These are phyloP conservation scores for Diversispora eburnea DNA, from an alignment of 192 early-diverging fungal species.

Conservation along the genomic window DNA sequence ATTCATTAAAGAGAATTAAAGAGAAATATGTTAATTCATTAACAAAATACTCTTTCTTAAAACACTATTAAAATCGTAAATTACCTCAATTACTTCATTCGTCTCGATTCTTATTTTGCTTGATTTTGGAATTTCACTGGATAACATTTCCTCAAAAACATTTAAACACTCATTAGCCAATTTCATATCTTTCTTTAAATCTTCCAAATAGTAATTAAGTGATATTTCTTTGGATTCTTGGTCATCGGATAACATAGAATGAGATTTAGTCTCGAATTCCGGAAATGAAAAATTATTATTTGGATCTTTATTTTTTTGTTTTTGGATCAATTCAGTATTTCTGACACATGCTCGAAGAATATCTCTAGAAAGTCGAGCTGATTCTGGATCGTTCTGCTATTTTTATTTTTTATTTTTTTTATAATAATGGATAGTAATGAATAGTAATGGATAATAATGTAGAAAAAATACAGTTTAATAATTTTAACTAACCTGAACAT, in stretches of 20 bases:
- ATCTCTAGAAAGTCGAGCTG: slow-evolving; percentile 39
- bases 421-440: background rate
- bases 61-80: background rate
- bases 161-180: slow-evolving; percentile 11
- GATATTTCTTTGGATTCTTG: background rate
- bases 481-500: slow-evolving; percentile 40
- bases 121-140: background rate
- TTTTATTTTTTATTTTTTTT: too few relatives aligned
- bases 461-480: background rate
- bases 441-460: background rate
- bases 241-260: background rate
- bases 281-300: background rate
- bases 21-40: too few relatives aligned
- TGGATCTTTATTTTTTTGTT: background rate
- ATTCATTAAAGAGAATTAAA: background rate
- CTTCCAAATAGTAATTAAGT: background rate
- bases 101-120: background rate
- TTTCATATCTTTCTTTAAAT: slow-evolving; percentile 7
- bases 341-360: slow-evolving; percentile 40
- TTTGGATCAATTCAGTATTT: slow-evolving; percentile 34
- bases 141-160: slow-evolving; percentile 10
- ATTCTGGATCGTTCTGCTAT: slow-evolving; percentile 38
- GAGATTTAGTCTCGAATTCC: background rate
- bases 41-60: background rate
- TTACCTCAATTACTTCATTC: slow-evolving; percentile 12